Conservation (phyloP, 1,284 basidiomycete species). For the Austropuccinia psidii region DNA sequence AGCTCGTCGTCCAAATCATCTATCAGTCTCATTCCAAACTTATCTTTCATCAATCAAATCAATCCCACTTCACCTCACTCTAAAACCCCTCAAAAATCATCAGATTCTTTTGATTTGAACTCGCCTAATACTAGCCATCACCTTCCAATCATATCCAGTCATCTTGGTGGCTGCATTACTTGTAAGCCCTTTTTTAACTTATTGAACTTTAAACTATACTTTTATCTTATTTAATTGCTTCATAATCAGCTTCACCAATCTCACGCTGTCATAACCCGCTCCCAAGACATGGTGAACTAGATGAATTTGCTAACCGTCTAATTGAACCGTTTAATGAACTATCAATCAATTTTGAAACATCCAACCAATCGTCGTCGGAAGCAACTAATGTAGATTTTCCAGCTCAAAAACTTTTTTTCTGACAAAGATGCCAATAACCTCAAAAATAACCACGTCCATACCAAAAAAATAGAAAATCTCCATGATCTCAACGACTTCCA, state of each 20-base stretch:
- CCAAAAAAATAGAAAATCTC: too few species aligned
- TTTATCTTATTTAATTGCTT: neutral
- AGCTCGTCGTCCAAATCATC: neutral
- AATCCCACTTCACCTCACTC: neutral
- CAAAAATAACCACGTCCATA: too few species aligned
- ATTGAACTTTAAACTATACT: neutral
- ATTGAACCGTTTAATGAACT: neutral
- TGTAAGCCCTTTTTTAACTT: neutral
- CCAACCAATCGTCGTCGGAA: too few species aligned
- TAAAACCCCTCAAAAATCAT: neutral
- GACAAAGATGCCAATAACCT: too few species aligned
- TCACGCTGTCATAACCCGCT: conserved; percentile 23
- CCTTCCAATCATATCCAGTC: neutral
- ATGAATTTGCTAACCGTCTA: neutral
- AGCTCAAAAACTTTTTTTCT: too few species aligned
- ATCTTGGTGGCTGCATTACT: neutral
- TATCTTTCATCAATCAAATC: neutral
- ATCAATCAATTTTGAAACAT: too few species aligned
- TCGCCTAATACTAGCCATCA: neutral
- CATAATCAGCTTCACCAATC: conserved; percentile 11
- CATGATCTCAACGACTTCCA: too few species aligned
- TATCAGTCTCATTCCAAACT: neutral
- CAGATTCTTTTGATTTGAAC: neutral
- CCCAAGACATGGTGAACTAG: conserved; percentile 9
- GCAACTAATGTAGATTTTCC: too few species aligned